Evolutionary conservation across 1,284 basidiomycete genomes (phyloP), one percentile per base, ranked within the genome.

Genomic region (Tilletia indica): DNA sequence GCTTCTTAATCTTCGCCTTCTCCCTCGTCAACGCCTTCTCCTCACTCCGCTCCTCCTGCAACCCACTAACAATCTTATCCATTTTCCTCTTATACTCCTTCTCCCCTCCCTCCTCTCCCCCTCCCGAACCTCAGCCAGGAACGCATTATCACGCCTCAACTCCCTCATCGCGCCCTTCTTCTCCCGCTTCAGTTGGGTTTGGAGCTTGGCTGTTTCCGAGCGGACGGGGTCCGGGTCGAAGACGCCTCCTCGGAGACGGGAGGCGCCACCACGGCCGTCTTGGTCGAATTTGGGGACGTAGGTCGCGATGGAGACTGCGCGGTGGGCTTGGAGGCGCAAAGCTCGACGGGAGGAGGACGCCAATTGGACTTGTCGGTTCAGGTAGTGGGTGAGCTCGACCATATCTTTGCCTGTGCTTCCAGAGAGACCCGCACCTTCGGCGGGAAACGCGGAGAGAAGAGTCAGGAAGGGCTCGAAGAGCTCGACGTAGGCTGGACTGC

Each of bases 141-240:
- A 99, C 74, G 89, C 89, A 74, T 93, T 91, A 85, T 99, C 97
- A 87, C 97, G 97, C 74, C 97, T 90, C 72, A 99, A 87, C 83
- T 99, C 97, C 70, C 96, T 89, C 74, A 99, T 94, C 1, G 97
- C 97, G 45, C 97, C 95, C 87, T 98, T 99, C 83, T 89, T 88
- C 87, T 99, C 97, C 86, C 98, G 92, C 86, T 97, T 97, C 87
- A 94, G 91, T 84, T 96, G 89, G 48, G 90, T 89, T 68, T 92
- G 91, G 79, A 99, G 86, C 86, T 99, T 99, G 74, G 90, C 86
- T 0, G 90, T 89, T 76, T 93, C 92, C 78, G 93, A 94, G 61
- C 93, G 90, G 82, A 97, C 94, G 2, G 97, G 95, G 85, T 99
- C 96, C 58, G 90, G 92, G 21, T 93, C 93, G 61, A 90, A 91